Conservation (phyloP, 2,329 filamentous ascomycete genomes). For the Myriosclerotinia duriaeana region DNA sequence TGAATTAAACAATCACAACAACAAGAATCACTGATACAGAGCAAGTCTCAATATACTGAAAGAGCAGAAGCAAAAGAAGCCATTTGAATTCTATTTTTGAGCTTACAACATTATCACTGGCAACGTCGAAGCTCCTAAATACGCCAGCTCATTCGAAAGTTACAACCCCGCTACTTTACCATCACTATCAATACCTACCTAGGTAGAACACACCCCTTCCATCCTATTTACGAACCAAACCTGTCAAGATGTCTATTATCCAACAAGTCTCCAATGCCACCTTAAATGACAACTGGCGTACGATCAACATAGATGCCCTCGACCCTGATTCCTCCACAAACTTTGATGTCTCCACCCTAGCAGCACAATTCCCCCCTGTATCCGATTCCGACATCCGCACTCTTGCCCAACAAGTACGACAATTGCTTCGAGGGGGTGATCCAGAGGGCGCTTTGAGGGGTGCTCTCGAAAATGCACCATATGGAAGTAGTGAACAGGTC, state of each 20-base stretch:
- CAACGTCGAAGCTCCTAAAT: not conserved
- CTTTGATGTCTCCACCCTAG: slow-evolving; percentile 84
- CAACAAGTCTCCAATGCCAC: slow-evolving; percentile 62
- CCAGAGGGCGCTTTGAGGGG: slow-evolving; percentile 81
- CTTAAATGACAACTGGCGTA: slow-evolving; percentile 70
- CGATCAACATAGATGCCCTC: slow-evolving; percentile 90
- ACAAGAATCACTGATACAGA: not conserved
- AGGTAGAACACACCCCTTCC: not conserved
- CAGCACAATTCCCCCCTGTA: slow-evolving; percentile 69
- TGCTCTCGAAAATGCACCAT: slow-evolving; percentile 83
- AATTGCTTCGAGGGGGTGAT: slow-evolving; percentile 84
- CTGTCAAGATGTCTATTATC: slow-evolving; percentile 60
- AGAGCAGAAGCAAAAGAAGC: not conserved
- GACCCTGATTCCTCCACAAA: slow-evolving; percentile 88
- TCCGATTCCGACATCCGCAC: slow-evolving; percentile 76
- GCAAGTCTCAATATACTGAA: not conserved
- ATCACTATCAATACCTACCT: not conserved
- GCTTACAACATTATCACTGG: not conserved
- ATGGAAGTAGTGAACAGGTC: slow-evolving; percentile 56
- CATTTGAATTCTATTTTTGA: too few relatives aligned
- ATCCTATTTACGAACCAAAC: not conserved
- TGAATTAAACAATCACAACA: not conserved
- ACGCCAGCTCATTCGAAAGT: slow-evolving; percentile 14
- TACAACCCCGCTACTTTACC: slow-evolving; percentile 22
- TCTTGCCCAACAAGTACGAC: slow-evolving; percentile 77